Evolutionary conservation across 352 stramenopile species (phyloP), one percentile per base, ranked within the genome.

Genomic region (Phytophthora cactorum): DNA sequence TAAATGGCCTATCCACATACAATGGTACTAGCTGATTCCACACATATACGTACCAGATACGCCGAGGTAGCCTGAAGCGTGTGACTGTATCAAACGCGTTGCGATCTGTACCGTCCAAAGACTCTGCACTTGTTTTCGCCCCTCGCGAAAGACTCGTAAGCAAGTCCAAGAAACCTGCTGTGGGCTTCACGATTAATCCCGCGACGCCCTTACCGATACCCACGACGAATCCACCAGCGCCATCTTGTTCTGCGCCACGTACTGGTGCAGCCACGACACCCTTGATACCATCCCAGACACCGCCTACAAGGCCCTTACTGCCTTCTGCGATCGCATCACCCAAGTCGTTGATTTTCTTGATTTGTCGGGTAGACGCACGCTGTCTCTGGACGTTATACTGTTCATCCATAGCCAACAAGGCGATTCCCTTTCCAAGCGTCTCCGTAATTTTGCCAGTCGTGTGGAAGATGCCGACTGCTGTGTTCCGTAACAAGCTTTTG

Each of bases 371-470:
- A n/a, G 84, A 92, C 17, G 87, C 78, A 7, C 88, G 84, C 55
- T 96, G 86, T 15, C 88, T 69, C 53, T 96, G 84, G 1, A 90
- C 77, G 44, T 93, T 96, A 74, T 96, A 97, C 66, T 95, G 75
- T 22, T 95, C 87, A 57, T 95, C 89, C 86, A 96, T 95, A 5
- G 88, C 86, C 43, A 96, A 65, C 67, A 95, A 68, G 8, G 88
- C 87, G 39, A 97, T 88, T 4, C 88, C 90, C 60, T 95, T 96
- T 7, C 89, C 90, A 34, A 97, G 77, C 5, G 90, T 96, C 73
- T 96, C 90, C 0, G 88, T 94, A 60, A 97, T 96, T 65, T 95
- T 95, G 6, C 87, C 89, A 1, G 88, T 95, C n/a, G 90, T 94
- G 69, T 97, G 89, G 74, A 97, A 95, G 39, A 97, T 92, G 0